Base-by-base conservation (phyloP, 805 yeast species). In the Vanderwaltozyma verrucispora region DNA sequence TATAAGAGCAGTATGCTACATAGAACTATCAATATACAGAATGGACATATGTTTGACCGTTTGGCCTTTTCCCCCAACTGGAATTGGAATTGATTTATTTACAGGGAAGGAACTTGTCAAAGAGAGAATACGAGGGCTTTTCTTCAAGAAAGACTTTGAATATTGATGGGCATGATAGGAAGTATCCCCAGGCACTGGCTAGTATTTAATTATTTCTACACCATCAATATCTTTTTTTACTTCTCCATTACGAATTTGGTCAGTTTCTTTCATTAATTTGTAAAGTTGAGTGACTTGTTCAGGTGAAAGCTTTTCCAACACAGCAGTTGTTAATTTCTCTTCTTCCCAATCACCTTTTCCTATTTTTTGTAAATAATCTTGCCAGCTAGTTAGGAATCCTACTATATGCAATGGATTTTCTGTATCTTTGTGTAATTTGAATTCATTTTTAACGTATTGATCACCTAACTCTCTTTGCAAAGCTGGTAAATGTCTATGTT, bases 381-480 rank as follows among this genome's bases (percentile, higher is more conserved):
- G 98, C 99, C 99, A 92, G 42, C 85, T 80, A 1, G 94, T 76
- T 43, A 92, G 67, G 50, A 92, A 92, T 10, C 96, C 98, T 10
- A 92, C 87, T 25, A 92, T 86, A 53, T 89, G 94, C 18, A 86
- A 68, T 3, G 99, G 97, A 57, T 92, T 87, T 46, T 86, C 95
- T 6, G 80, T 72, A 33, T 66, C 60, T 42, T 77, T 73, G 62
- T 92, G 98, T 6, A 88, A 80, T 50, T 77, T 76, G 66, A 92
- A 92, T 63, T 92, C 99, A 26, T 79, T 74, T 54, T 77, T 82
- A 36, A 89, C 95, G 56, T 92, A 92, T 47, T 75, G 70, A 59
- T 92, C 96, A 4, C 98, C 99, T 17, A 92, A 67, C 36, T 76
- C 71, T 40, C 94, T 69, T 43, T 81, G 80, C 34, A 76, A 75